Conservation (phyloP, 202 grass and related monocot species). For the Digitaria exilis region DNA sequence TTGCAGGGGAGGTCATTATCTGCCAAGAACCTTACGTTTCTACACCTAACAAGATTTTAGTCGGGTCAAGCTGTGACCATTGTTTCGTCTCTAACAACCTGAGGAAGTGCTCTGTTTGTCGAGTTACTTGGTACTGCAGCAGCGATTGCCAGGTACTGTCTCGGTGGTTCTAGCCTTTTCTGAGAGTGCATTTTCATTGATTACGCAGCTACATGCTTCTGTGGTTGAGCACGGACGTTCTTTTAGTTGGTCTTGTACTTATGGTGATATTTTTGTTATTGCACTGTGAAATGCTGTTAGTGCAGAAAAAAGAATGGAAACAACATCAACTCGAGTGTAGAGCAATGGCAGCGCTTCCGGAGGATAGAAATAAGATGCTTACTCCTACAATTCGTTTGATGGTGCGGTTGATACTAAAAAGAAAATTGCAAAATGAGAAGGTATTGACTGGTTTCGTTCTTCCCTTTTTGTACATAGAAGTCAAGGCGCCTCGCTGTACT, state of each 20-base stretch:
- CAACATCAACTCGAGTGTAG: slow-evolving; percentile 81
- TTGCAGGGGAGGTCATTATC: slow-evolving; percentile 76
- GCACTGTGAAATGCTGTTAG: not conserved
- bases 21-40: slow-evolving; percentile 70
- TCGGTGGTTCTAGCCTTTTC: slow-evolving; percentile 14
- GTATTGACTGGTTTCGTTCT: slow-evolving; percentile 32
- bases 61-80: slow-evolving; percentile 58
- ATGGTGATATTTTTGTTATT: not conserved
- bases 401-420: slow-evolving; percentile 66
- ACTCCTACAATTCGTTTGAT: slow-evolving; percentile 77
- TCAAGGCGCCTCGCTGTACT: not conserved
- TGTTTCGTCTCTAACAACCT: slow-evolving; percentile 68
- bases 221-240: not conserved
- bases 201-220: not conserved
- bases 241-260: not conserved
- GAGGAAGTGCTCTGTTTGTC: slow-evolving; percentile 78
- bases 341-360: slow-evolving; percentile 50
- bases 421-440: slow-evolving; percentile 70
- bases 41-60: slow-evolving; percentile 59
- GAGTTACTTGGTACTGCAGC: slow-evolving; percentile 79
- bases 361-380: slow-evolving; percentile 83
- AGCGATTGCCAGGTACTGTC: slow-evolving; percentile 65
- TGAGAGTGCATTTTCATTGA: not conserved
- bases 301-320: slow-evolving; percentile 83
- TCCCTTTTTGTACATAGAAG: not conserved